Conservation (phyloP, 129 eudicot species). For the Flaveria sonorensis region DNA sequence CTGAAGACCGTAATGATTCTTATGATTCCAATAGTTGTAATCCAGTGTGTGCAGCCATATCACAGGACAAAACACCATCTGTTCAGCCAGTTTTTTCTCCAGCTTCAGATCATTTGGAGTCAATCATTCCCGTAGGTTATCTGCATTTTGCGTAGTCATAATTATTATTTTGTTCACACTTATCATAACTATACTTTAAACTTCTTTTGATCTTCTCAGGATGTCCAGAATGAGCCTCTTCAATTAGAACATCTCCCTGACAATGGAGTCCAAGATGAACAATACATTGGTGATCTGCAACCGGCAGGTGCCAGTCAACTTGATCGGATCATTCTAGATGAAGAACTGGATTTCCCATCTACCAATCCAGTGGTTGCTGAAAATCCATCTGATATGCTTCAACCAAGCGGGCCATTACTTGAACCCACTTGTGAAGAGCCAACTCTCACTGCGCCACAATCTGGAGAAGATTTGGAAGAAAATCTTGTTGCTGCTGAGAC, state of each 20-base stretch:
- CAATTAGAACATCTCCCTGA: not conserved
- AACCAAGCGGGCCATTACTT: not conserved
- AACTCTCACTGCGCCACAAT: not conserved
- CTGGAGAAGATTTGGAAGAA: conserved; percentile 14
- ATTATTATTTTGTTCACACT: not conserved
- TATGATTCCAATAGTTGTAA: not conserved
- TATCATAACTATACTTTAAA: not conserved
- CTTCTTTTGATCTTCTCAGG: not conserved
- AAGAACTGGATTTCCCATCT: conserved; percentile 22
- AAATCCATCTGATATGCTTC: conserved; percentile 21
- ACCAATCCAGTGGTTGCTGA: conserved; percentile 19
- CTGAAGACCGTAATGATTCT: not conserved
- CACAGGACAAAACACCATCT: not conserved
- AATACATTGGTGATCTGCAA: not conserved
- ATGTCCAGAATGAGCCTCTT: conserved; percentile 4
- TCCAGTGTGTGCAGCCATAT: not conserved
- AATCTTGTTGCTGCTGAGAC: conserved; percentile 1
- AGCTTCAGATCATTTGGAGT: conserved; percentile 22
- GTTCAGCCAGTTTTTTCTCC: conserved; percentile 9
- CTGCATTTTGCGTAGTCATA: not conserved
- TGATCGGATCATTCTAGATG: conserved; percentile 6
- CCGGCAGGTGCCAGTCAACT: not conserved
- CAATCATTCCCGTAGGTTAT: conserved; percentile 23
- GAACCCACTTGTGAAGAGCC: conserved; percentile 10
- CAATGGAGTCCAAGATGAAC: conserved; percentile 2